A percentile compares a stretch with the other conserved stretches of the same genome.
Conservation (phyloP, 257 asterid species). For the Coffea eugenioides region DNA sequence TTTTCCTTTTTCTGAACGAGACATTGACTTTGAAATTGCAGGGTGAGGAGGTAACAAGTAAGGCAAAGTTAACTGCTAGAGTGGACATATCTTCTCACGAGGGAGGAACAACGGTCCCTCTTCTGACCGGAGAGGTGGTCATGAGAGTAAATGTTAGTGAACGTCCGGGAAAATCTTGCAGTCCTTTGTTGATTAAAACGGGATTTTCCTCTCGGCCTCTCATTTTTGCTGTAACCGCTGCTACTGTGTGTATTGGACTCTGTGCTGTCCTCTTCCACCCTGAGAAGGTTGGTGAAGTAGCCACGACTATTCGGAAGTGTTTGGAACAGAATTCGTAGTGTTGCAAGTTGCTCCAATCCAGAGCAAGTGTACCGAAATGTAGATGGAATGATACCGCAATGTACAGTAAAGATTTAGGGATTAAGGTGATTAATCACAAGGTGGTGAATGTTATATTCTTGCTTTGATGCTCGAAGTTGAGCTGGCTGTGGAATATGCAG, state of each 20-base stretch:
- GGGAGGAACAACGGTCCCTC: constrained; percentile 47
- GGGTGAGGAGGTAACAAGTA: constrained; percentile 33
- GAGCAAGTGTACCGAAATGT: not conserved
- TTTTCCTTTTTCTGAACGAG: constrained; percentile 10
- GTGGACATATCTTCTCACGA: constrained; percentile 21
- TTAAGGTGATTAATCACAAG: not conserved
- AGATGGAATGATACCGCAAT: not conserved
- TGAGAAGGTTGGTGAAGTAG: constrained; percentile 42
- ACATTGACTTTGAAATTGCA: constrained; percentile 29
- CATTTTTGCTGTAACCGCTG: constrained; percentile 35
- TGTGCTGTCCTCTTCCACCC: constrained; percentile 74
- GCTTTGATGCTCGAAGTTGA: not conserved
- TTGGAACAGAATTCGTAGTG: constrained; percentile 39
- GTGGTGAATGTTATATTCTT: not conserved
- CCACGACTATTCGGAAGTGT: constrained; percentile 63
- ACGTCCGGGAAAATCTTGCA: constrained; percentile 37
- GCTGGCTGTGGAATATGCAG: not conserved
- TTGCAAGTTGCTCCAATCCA: not conserved
- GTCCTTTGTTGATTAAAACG: constrained; percentile 28
- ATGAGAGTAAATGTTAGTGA: constrained; percentile 42
- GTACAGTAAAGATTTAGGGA: constrained; percentile 8
- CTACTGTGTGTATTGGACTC: constrained; percentile 67
- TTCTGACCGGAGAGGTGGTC: constrained; percentile 47
- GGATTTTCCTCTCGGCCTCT: constrained; percentile 46
- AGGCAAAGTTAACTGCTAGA: constrained; percentile 21